These are phyloP conservation scores for Senna siamea DNA, from an alignment of 306 rosid species.

Conservation along the genomic window DNA sequence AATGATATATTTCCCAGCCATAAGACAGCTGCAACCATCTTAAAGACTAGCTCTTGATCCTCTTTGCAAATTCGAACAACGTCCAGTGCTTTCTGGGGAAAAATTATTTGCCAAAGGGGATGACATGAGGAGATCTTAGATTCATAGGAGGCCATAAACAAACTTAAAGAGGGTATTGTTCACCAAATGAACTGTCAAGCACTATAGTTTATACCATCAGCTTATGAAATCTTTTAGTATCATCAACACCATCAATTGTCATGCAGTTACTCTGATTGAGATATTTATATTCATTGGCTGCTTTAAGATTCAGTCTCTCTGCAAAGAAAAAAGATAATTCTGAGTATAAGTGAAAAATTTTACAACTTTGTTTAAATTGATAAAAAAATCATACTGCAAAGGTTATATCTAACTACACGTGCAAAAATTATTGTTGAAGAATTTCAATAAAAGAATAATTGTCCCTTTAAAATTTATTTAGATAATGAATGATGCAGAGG, in stretches of 20 bases:
- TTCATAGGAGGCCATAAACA: slow-evolving; percentile 29
- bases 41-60: slow-evolving; percentile 76
- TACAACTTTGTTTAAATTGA: slow-evolving; percentile 8
- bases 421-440: slow-evolving; percentile 15
- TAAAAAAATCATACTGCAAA: slow-evolving; percentile 10
- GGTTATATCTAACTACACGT: slow-evolving; percentile 8
- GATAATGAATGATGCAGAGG: slow-evolving; percentile 29
- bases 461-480: slow-evolving; percentile 24
- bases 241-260: slow-evolving; percentile 74
- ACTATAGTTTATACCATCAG: slow-evolving; percentile 62
- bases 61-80: slow-evolving; percentile 61
- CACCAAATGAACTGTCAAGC: slow-evolving; percentile 38
- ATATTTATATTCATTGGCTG: slow-evolving; percentile 77
- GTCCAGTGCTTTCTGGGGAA: slow-evolving; percentile 73
- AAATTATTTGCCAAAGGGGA: slow-evolving; percentile 19
- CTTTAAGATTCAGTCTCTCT: slow-evolving; percentile 78
- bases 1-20: slow-evolving; percentile 98
- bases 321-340: slow-evolving; percentile 40
- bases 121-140: slow-evolving; percentile 23
- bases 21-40: slow-evolving; percentile 73
- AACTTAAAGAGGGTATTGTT: slow-evolving; percentile 32
- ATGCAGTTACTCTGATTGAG: slow-evolving; percentile 88
- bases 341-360: slow-evolving; percentile 24
- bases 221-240: slow-evolving; percentile 58
- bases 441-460: slow-evolving; percentile 21